Evolutionary conservation across 2,329 filamentous ascomycete genomes (phyloP).

Genomic region (Monosporascus sp.): DNA sequence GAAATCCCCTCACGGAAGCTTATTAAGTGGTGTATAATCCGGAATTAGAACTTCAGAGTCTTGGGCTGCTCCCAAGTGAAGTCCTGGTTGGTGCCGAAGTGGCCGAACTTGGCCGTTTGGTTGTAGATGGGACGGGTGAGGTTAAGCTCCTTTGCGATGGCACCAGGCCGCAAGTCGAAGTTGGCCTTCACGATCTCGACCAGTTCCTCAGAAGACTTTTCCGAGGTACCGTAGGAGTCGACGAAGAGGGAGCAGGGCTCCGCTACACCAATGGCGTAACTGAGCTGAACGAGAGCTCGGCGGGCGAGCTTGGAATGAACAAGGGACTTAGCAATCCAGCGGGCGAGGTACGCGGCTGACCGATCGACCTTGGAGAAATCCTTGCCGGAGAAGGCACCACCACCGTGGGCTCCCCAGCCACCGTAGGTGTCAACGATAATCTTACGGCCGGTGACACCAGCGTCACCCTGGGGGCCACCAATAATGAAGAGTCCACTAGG

Average conservation of each 20-base stretch:
- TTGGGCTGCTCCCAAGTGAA: slow-evolving; percentile 99
- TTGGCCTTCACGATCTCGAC: slow-evolving; percentile 91
- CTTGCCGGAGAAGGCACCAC: slow-evolving; percentile 99
- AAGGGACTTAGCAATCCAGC: slow-evolving; percentile 99
- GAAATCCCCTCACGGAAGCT: slow-evolving; percentile 21
- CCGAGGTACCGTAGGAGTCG: slow-evolving; percentile 92
- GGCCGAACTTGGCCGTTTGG: slow-evolving; percentile 98
- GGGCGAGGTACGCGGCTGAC: slow-evolving; percentile 92
- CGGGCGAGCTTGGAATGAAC: slow-evolving; percentile 84
- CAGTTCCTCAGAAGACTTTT: slow-evolving; percentile 84
- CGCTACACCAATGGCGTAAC: slow-evolving; percentile 97
- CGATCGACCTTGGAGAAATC: slow-evolving; percentile 99
- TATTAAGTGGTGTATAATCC: slow-evolving; percentile 12
- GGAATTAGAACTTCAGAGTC: slow-evolving; percentile 77
- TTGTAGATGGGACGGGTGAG: slow-evolving; percentile 95
- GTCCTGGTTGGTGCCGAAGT: slow-evolving; percentile 94
- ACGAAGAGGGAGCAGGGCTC: slow-evolving; percentile 98
- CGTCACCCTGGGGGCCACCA: slow-evolving; percentile 97
- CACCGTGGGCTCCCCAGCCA: slow-evolving; percentile 99
- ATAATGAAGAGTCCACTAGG: slow-evolving; percentile 98
- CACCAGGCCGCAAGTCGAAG: slow-evolving; percentile 97
- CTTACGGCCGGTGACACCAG: slow-evolving; percentile 97
- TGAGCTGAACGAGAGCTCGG: slow-evolving; percentile 93
- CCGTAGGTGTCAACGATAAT: slow-evolving; percentile 99
- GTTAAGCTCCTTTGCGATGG: slow-evolving; percentile 96